A percentile compares a stretch with the other conserved stretches of the same genome.
Evolutionary conservation across 768 basidiomycete species (phyloP).

Genomic region (Hemileccinum rubropunctum): DNA sequence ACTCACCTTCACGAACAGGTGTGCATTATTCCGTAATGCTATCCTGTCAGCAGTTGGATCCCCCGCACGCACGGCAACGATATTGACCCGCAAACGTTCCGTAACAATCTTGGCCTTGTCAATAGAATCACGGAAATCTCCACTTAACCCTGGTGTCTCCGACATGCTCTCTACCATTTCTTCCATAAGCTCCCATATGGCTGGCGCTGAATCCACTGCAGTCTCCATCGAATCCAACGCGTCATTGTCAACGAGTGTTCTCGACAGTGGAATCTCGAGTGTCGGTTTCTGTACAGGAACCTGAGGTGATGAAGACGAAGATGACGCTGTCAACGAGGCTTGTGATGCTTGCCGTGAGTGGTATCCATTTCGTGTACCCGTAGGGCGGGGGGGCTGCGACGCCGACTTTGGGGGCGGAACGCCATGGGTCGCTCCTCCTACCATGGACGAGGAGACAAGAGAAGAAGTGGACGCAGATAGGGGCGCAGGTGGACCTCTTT

Average conservation of each 20-base stretch:
- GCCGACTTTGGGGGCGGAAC: constrained; percentile 8
- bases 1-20: constrained; percentile 75
- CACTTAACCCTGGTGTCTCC: constrained; percentile 40
- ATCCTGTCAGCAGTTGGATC: constrained; percentile 54
- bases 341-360: constrained; percentile 47
- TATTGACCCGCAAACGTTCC: constrained; percentile 54
- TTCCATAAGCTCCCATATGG: constrained; percentile 80
- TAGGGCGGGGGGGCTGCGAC: constrained; percentile 12
- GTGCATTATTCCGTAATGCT: constrained; percentile 72
- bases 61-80: constrained; percentile 56
- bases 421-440: constrained; percentile 4
- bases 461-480: constrained; percentile 25
- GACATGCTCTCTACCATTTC: constrained; percentile 64
- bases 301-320: constrained; percentile 35
- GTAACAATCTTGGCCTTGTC: constrained; percentile 65
- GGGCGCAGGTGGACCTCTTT: constrained; percentile 45
- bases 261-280: constrained; percentile 53
- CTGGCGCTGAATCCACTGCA: constrained; percentile 76
- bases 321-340: constrained; percentile 39
- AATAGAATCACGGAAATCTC: constrained; percentile 52
- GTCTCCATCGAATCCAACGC: constrained; percentile 74
- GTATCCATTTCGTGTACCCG: constrained; percentile 12
- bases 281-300: constrained; percentile 30
- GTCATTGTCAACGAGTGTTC: constrained; percentile 71
- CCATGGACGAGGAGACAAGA: constrained; percentile 10